Evolutionary conservation across 108 stramenopile genomes (phyloP).

Genomic region (Stephanodiscus triporus): DNA sequence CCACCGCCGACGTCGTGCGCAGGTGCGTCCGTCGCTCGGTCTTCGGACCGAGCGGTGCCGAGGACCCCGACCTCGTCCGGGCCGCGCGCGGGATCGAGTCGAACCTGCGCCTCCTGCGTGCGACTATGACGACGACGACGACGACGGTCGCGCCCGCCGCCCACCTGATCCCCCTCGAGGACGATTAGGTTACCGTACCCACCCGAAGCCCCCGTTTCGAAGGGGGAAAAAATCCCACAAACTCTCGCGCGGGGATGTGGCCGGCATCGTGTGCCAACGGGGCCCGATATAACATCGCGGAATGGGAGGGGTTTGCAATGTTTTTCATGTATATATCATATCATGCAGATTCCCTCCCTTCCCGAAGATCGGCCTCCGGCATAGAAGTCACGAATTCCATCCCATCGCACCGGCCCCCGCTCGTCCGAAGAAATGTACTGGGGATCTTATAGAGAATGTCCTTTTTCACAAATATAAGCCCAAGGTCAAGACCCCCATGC

Average conservation of each 20-base stretch:
- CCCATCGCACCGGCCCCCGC: background rate
- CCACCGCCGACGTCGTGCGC: constrained; percentile 14
- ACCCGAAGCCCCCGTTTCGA: no score
- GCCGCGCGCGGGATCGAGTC: constrained; percentile 17
- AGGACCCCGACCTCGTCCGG: background rate
- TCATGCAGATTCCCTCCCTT: background rate
- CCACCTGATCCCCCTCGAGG: constrained; percentile 24
- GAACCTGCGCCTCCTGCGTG: background rate
- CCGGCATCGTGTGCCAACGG: no score
- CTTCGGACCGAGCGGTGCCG: constrained; percentile 11
- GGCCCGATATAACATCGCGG: no score
- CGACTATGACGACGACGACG: background rate
- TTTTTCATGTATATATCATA: constrained; percentile 16
- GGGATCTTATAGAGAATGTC: background rate
- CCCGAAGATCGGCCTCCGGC: background rate
- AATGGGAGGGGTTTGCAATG: background rate
- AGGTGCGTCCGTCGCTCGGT: constrained; percentile 17
- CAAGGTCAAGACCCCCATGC: constrained; percentile 9
- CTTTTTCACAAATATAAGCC: background rate
- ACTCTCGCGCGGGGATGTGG: background rate
- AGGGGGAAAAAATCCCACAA: background rate
- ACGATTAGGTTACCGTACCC: background rate
- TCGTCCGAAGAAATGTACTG: background rate
- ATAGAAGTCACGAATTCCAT: constrained; percentile 22
- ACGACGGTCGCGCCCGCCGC: background rate